phyloP scores from a whole-genome alignment of 352 stramenopile genomes.

The Pythium dissimile region DNA sequence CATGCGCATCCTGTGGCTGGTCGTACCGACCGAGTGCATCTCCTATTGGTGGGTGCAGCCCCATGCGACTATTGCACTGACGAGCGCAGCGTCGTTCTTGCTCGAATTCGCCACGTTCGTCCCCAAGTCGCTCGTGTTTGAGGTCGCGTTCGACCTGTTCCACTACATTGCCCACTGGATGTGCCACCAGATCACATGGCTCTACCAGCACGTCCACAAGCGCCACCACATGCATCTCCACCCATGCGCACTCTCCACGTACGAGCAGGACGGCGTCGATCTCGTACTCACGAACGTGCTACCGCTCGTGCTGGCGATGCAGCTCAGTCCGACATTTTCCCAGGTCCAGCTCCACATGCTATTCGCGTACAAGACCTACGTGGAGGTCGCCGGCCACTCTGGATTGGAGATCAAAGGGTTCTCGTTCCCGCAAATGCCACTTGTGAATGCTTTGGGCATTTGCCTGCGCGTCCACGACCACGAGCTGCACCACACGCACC shows the following conservation, averaged over 20 bases:
- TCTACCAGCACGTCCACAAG: constrained; percentile 84
- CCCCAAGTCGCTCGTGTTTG: constrained; percentile 80
- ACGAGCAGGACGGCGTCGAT: constrained; percentile 78
- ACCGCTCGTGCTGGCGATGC: constrained; percentile 54
- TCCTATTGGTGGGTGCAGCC: constrained; percentile 49
- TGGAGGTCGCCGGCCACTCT: constrained; percentile 82
- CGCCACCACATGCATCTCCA: constrained; percentile 76
- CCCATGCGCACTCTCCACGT: constrained; percentile 76
- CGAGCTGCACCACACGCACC: constrained; percentile 83
- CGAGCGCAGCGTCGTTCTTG: constrained; percentile 23
- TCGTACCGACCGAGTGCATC: constrained; percentile 66
- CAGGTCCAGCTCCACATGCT: constrained; percentile 66
- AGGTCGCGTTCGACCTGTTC: constrained; percentile 85
- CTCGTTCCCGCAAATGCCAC: constrained; percentile 82
- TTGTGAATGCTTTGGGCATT: constrained; percentile 49
- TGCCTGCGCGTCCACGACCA: constrained; percentile 68
- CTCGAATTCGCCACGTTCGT: constrained; percentile 61
- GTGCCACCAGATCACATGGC: constrained; percentile 59
- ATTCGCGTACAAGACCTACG: constrained; percentile 88
- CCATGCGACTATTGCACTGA: neutral
- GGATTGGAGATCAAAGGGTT: constrained; percentile 81
- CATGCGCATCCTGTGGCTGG: constrained; percentile 54
- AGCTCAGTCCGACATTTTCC: constrained; percentile 43
- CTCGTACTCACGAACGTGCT: constrained; percentile 75
- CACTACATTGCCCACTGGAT: constrained; percentile 77